Evolutionary conservation across 129 eudicot species (phyloP).

Genomic region (Apium graveolens): DNA sequence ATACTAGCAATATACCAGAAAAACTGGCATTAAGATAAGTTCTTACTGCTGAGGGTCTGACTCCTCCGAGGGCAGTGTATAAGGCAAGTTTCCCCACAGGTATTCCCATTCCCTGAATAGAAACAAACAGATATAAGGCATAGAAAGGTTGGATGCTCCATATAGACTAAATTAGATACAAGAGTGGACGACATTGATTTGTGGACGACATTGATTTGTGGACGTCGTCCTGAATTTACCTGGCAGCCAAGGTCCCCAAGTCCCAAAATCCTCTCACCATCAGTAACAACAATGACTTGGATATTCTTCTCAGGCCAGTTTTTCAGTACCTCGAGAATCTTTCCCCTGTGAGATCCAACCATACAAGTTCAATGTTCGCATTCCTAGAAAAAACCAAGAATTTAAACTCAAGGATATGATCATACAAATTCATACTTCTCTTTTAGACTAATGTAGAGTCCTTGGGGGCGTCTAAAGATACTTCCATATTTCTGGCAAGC

Average conservation of each 20-base stretch:
- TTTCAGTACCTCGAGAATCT: slow-evolving; percentile 73
- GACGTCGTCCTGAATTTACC: slow-evolving; percentile 24
- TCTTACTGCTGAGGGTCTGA: slow-evolving; percentile 84
- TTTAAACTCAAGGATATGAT: slow-evolving; percentile 2
- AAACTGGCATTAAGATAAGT: not conserved
- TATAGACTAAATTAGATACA: not conserved
- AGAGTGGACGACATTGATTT: not conserved
- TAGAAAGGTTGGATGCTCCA: not conserved
- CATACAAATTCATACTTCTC: slow-evolving; percentile 88
- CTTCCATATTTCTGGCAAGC: slow-evolving; percentile 97
- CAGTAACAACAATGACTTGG: slow-evolving; percentile 93
- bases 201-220: not conserved
- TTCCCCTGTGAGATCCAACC: slow-evolving; percentile 54
- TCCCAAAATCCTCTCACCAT: slow-evolving; percentile 93
- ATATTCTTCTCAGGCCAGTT: slow-evolving; percentile 86
- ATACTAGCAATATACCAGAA: not conserved
- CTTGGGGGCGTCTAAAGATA: slow-evolving; percentile 87
- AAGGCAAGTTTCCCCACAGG: slow-evolving; percentile 86
- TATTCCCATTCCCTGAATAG: slow-evolving; percentile 81
- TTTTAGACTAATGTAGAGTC: slow-evolving; percentile 81
- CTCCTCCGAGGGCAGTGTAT: slow-evolving; percentile 90
- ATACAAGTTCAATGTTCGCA: slow-evolving; percentile 9
- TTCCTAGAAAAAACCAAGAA: not conserved
- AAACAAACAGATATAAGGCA: not conserved
- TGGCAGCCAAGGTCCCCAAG: slow-evolving; percentile 97